phyloP scores from a whole-genome alignment of 2,329 filamentous ascomycete species.

The Colletotrichum sp. region DNA sequence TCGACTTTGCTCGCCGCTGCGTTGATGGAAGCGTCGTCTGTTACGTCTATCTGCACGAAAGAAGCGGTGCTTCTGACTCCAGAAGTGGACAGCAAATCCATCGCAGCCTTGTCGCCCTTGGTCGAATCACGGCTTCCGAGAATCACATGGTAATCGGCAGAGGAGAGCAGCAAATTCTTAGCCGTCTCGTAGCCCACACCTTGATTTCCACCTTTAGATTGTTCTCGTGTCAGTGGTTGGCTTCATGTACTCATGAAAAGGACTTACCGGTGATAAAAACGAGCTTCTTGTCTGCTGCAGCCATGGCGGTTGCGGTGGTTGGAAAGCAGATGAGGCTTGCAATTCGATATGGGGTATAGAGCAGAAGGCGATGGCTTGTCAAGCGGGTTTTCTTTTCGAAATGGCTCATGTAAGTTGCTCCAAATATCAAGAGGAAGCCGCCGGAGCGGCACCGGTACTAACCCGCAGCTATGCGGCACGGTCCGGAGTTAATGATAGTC shows the following conservation, averaged over 20 bases:
- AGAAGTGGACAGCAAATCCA: not conserved
- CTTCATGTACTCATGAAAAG: not conserved
- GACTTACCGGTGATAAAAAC: not conserved
- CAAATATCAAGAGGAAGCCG: not conserved
- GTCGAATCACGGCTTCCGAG: conserved; percentile 31
- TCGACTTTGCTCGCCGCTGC: conserved; percentile 25
- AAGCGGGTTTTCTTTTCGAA: not conserved
- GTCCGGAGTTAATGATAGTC: not conserved
- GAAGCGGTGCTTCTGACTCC: conserved; percentile 15
- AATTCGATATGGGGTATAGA: not conserved
- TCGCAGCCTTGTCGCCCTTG: conserved; percentile 24
- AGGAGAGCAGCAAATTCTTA: not conserved
- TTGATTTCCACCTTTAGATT: not conserved
- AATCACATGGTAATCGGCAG: conserved; percentile 33
- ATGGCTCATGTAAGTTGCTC: not conserved
- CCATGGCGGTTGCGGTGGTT: not conserved
- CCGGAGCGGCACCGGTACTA: not conserved
- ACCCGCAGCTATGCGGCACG: not conserved
- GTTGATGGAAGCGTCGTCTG: conserved; percentile 29
- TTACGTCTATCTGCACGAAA: conserved; percentile 27
- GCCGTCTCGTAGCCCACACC: not conserved
- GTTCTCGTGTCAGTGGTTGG: not conserved
- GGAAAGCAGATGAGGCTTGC: not conserved
- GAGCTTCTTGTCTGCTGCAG: not conserved
- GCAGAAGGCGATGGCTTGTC: not conserved